Percentiles rank a stretch among this genome's conserved stretches.
These are phyloP conservation scores for Gamarada debralockiae DNA, from an alignment of 495 filamentous ascomycete genomes.

Conservation along the genomic window DNA sequence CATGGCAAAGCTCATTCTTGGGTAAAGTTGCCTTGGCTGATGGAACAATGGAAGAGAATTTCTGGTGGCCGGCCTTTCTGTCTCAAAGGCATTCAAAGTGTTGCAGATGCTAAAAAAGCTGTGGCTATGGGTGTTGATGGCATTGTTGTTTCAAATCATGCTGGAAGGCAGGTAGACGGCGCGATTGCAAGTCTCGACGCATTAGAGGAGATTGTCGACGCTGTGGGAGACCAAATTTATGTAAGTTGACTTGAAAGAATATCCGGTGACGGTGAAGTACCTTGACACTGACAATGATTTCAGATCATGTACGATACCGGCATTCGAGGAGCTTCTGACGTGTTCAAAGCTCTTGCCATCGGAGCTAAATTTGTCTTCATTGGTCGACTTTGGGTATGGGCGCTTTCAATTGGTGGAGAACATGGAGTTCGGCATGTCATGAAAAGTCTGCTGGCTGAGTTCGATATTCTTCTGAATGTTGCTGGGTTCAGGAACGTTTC, in stretches of 20 bases:
- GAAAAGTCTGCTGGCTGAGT: slow-evolving; percentile 54
- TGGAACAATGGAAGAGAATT: slow-evolving; percentile 48
- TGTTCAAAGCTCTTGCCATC: slow-evolving; percentile 59
- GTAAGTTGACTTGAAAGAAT: too few relatives aligned
- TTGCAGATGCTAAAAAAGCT: slow-evolving; percentile 85
- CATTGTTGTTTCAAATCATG: slow-evolving; percentile 63
- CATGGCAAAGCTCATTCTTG: slow-evolving; percentile 47
- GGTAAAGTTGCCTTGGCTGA: slow-evolving; percentile 51
- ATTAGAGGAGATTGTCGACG: slow-evolving; percentile 57
- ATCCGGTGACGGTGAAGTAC: too few relatives aligned
- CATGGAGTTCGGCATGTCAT: slow-evolving; percentile 59
- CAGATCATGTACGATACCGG: slow-evolving; percentile 67
- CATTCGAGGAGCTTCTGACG: slow-evolving; percentile 51
- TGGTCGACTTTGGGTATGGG: slow-evolving; percentile 61
- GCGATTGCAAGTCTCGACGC: slow-evolving; percentile 60
- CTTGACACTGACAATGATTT: too few relatives aligned
- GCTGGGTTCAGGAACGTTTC: too few relatives aligned
- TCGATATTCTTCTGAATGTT: too few relatives aligned
- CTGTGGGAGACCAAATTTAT: background rate
- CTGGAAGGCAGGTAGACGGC: slow-evolving; percentile 60
- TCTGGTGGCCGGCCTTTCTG: slow-evolving; percentile 3
- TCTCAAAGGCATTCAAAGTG: slow-evolving; percentile 90
- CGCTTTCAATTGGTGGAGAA: slow-evolving; percentile 55
- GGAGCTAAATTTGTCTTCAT: slow-evolving; percentile 64
- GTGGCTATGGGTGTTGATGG: slow-evolving; percentile 79